Percentiles rank a stretch among this genome's conserved stretches.
These are phyloP conservation scores for Rhizodiscina lignyota DNA, from an alignment of 495 filamentous ascomycete genomes.

Conservation along the genomic window DNA sequence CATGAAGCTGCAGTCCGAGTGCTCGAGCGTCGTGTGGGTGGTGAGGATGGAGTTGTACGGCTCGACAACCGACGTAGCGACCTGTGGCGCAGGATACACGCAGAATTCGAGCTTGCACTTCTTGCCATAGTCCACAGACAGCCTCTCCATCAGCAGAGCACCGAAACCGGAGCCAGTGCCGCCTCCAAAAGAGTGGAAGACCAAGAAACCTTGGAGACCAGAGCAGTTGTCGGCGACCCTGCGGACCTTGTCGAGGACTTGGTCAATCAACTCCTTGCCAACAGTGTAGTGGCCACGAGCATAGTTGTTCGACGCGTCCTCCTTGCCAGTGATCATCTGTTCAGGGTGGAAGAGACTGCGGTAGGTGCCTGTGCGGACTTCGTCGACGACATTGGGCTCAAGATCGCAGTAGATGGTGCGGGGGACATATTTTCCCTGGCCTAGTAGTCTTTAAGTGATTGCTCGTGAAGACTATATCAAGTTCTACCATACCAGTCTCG, in stretches of 20 bases:
- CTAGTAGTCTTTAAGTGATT: constrained; percentile 27
- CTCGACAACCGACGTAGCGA: constrained; percentile 93
- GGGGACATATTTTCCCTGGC: constrained; percentile 96
- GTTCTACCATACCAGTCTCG: constrained; percentile 65
- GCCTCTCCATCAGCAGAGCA: constrained; percentile 91
- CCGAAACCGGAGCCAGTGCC: constrained; percentile 98
- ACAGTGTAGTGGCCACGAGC: constrained; percentile 98
- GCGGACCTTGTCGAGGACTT: constrained; percentile 90
- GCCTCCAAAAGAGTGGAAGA: constrained; percentile 99
- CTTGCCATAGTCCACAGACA: constrained; percentile 97
- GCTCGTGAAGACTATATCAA: not conserved
- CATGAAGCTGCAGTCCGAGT: constrained; percentile 99
- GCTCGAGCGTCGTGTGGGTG: constrained; percentile 96
- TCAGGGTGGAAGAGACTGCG: constrained; percentile 94
- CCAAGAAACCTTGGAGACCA: constrained; percentile 94
- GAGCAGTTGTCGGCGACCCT: constrained; percentile 92
- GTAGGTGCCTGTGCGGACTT: constrained; percentile 96
- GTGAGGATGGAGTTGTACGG: constrained; percentile 99
- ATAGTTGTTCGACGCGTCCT: constrained; percentile 99
- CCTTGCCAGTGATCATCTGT: constrained; percentile 98
- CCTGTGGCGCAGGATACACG: constrained; percentile 93
- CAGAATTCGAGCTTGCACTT: constrained; percentile 99
- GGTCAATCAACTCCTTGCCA: constrained; percentile 95
- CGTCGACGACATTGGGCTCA: constrained; percentile 98
- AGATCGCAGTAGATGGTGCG: constrained; percentile 99